phyloP scores from a whole-genome alignment of 495 filamentous ascomycete genomes.

The Trichoderma parareesei region DNA sequence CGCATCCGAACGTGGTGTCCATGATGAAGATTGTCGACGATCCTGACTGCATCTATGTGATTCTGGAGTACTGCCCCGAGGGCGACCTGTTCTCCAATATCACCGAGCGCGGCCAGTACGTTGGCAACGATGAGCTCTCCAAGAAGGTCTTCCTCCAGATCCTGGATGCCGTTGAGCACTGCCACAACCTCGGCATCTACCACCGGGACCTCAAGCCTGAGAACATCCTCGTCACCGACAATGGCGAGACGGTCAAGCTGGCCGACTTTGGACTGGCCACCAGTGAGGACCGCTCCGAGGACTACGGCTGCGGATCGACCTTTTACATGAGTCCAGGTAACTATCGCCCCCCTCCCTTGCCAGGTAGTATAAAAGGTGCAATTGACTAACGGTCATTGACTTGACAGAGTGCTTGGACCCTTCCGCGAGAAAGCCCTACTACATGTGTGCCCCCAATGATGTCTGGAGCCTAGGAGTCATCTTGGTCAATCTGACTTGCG shows the following conservation, averaged over 20 bases:
- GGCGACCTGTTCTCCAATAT: constrained; percentile 96
- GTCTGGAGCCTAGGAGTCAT: constrained; percentile 97
- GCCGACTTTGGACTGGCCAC: constrained; percentile 97
- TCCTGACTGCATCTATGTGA: constrained; percentile 88
- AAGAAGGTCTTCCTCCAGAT: constrained; percentile 89
- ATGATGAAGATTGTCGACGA: constrained; percentile 91
- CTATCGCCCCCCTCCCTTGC: constrained; percentile 19
- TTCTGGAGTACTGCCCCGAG: constrained; percentile 95
- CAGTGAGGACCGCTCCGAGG: constrained; percentile 69
- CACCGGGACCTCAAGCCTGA: constrained; percentile 97
- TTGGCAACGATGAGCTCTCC: constrained; percentile 85
- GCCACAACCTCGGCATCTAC: constrained; percentile 90
- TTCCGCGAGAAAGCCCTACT: constrained; percentile 70
- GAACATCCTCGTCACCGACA: constrained; percentile 88
- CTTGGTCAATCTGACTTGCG: constrained; percentile 94
- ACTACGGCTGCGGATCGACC: constrained; percentile 96
- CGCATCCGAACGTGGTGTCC: constrained; percentile 88
- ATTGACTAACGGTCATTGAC: constrained; percentile 14
- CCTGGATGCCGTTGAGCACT: constrained; percentile 93
- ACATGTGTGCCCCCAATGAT: constrained; percentile 90
- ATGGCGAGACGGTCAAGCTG: constrained; percentile 83
- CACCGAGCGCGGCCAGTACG: constrained; percentile 86
- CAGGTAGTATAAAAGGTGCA: background rate
- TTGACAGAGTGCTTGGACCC: constrained; percentile 84
- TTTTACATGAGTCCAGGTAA: constrained; percentile 99